Conservation (phyloP, 305 asterid species). For the Rubia peregrina region DNA sequence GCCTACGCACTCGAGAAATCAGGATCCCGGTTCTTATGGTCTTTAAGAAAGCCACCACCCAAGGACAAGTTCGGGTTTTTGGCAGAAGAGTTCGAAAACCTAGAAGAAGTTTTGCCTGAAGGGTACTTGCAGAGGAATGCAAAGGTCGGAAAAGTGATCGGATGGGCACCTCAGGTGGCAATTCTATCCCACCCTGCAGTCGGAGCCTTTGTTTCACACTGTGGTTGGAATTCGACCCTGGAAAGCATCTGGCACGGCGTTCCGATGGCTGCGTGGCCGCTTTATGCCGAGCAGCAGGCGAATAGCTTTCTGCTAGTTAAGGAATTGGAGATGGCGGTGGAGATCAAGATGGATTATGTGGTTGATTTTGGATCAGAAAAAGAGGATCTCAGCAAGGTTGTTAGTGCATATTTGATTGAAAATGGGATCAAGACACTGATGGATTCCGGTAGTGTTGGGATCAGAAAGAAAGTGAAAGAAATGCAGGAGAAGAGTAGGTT, state of each 20-base stretch:
- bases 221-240: not conserved
- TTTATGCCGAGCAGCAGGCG: not conserved
- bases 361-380: not conserved
- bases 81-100: not conserved
- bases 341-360: conserved; percentile 1
- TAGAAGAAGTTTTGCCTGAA: conserved; percentile 1
- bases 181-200: conserved; percentile 2
- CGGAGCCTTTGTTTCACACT: conserved; percentile 4
- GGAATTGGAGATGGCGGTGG: not conserved
- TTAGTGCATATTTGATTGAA: not conserved
- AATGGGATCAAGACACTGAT: not conserved
- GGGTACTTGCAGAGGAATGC: not conserved
- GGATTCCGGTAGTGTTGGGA: not conserved
- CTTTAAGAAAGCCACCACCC: not conserved
- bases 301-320: not conserved
- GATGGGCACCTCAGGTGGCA: not conserved
- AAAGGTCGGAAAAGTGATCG: conserved; percentile 3
- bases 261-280: conserved; percentile 1
- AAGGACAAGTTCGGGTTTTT: not conserved
- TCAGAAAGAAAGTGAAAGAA: not conserved
- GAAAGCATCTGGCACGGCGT: not conserved
- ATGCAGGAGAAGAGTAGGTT: not conserved
- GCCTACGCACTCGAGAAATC: not conserved
- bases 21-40: not conserved
- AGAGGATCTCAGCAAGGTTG: not conserved